phyloP scores from a whole-genome alignment of 768 basidiomycete genomes.

The Clavaria fumosa region DNA sequence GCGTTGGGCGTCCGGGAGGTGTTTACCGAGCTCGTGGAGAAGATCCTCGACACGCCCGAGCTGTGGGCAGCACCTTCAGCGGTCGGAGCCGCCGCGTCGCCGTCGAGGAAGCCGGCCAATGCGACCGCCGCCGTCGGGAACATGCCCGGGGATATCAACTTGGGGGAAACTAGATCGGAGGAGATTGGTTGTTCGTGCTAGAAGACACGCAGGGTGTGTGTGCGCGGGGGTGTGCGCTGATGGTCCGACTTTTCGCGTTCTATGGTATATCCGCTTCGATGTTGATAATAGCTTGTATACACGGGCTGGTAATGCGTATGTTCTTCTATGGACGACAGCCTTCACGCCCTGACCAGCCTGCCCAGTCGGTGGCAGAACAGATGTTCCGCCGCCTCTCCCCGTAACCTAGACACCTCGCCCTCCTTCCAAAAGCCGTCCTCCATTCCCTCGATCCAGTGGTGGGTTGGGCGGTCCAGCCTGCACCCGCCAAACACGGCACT shows the following conservation, averaged over 20 bases:
- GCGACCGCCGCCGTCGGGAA: not conserved
- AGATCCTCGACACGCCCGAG: constrained; percentile 72
- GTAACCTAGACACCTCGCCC: constrained; percentile 29
- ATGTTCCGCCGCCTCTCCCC: constrained; percentile 37
- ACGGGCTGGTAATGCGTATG: no score
- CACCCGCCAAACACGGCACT: constrained; percentile 44
- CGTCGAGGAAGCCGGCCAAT: not conserved
- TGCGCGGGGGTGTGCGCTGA: no score
- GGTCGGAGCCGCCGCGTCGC: no score
- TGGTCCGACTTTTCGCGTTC: no score
- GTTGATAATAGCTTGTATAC: no score
- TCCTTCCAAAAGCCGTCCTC: constrained; percentile 34
- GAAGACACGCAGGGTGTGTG: no score
- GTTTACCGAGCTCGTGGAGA: constrained; percentile 56
- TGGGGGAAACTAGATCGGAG: constrained; percentile 1
- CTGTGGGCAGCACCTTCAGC: no score
- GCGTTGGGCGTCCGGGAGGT: constrained; percentile 67
- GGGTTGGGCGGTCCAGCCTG: constrained; percentile 40
- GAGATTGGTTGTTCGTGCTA: constrained; percentile 1
- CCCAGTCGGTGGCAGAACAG: constrained; percentile 49
- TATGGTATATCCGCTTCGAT: no score
- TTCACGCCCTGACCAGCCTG: constrained; percentile 30
- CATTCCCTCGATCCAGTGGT: constrained; percentile 27
- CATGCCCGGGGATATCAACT: constrained; percentile 7
- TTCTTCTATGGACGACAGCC: no score